A percentile compares a stretch with the other conserved stretches of the same genome.
These are phyloP conservation scores for Fraxinus pennsylvanica DNA, from an alignment of 257 asterid species.

Conservation along the genomic window DNA sequence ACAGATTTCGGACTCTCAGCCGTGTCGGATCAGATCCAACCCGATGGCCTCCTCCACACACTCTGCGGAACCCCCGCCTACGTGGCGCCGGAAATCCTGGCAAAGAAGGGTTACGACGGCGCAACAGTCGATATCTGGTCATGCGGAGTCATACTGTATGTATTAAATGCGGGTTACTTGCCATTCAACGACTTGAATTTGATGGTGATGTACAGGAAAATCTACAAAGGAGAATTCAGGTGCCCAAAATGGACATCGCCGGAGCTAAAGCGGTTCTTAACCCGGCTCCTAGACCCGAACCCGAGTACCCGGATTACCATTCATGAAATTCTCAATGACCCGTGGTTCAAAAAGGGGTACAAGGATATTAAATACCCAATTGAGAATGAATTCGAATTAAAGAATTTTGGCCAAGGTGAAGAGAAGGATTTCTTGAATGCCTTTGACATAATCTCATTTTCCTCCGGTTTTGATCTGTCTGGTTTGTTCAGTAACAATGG, in stretches of 20 bases:
- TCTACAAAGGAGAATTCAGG: constrained; percentile 67
- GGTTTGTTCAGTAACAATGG: constrained; percentile 39
- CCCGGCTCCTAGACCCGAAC: constrained; percentile 57
- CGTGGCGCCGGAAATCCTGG: constrained; percentile 80
- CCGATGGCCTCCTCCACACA: constrained; percentile 76
- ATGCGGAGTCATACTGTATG: constrained; percentile 69
- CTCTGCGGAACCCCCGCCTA: constrained; percentile 86
- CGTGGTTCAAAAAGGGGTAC: constrained; percentile 59
- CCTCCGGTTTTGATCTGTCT: constrained; percentile 52
- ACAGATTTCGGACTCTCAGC: constrained; percentile 89
- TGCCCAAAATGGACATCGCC: constrained; percentile 75
- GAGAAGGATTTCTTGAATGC: constrained; percentile 44
- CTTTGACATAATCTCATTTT: constrained; percentile 48
- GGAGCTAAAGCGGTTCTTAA: constrained; percentile 43
- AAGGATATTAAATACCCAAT: constrained; percentile 36
- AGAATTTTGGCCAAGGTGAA: constrained; percentile 13
- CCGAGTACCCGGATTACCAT: constrained; percentile 62
- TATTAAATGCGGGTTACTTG: constrained; percentile 63
- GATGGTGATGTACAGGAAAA: constrained; percentile 73
- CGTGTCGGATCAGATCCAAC: constrained; percentile 55
- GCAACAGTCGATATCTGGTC: constrained; percentile 80
- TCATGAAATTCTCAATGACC: constrained; percentile 47
- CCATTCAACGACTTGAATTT: constrained; percentile 73
- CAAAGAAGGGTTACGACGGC: constrained; percentile 77
- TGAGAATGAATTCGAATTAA: constrained; percentile 45